These are phyloP conservation scores for Myrmaecium sp. DNA, from an alignment of 2,329 filamentous ascomycete genomes.

Conservation along the genomic window DNA sequence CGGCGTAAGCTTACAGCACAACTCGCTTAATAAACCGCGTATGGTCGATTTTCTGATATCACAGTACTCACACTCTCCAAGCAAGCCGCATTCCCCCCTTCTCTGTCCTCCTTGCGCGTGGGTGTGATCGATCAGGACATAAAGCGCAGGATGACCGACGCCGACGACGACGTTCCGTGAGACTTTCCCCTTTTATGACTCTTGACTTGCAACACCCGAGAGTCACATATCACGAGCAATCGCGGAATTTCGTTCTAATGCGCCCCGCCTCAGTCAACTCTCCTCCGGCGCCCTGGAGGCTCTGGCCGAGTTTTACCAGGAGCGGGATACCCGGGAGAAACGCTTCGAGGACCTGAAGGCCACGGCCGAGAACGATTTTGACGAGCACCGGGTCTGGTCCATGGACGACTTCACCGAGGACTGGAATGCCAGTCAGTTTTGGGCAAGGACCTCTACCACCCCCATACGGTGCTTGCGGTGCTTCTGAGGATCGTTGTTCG, in stretches of 20 bases:
- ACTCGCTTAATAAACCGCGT: too few species aligned
- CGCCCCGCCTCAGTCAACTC: slow-evolving; percentile 41
- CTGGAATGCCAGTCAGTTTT: slow-evolving; percentile 75
- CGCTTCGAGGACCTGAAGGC: slow-evolving; percentile 52
- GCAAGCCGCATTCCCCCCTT: too few species aligned
- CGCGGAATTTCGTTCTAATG: background rate
- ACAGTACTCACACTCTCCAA: too few species aligned
- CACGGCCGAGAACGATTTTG: slow-evolving; percentile 39
- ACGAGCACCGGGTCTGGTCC: slow-evolving; percentile 23
- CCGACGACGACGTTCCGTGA: slow-evolving; percentile 21
- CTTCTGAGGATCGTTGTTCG: slow-evolving; percentile 1
- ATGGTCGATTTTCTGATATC: too few species aligned
- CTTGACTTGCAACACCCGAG: too few species aligned
- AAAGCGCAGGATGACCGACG: too few species aligned
- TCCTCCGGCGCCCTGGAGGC: slow-evolving; percentile 49
- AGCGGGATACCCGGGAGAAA: slow-evolving; percentile 49
- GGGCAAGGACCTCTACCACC: slow-evolving; percentile 35
- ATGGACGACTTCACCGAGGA: slow-evolving; percentile 65
- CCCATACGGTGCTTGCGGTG: background rate
- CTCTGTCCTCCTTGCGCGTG: too few species aligned
- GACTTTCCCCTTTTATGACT: too few species aligned
- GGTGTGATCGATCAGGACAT: too few species aligned
- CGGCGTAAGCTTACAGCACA: too few species aligned
- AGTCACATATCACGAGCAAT: background rate
- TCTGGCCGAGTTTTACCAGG: slow-evolving; percentile 57